Conservation (phyloP, 352 stramenopile species). For the Thalassiosira ordinaria region DNA sequence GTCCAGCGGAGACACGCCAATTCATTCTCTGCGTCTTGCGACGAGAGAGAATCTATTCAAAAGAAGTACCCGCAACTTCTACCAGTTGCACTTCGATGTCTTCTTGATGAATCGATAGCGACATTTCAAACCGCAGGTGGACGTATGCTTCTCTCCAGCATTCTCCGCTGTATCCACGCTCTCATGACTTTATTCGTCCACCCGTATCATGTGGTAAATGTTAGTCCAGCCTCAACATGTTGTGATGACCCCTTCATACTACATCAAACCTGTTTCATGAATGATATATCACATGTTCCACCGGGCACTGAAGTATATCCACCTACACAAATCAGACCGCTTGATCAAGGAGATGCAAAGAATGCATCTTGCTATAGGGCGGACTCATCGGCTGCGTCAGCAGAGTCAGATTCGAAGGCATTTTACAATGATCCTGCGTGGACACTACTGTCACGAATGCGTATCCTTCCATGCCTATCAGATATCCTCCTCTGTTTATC, state of each 20-base stretch:
- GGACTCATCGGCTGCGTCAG: conserved; percentile 74
- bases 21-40: conserved; percentile 22
- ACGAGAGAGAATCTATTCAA: conserved; percentile 36
- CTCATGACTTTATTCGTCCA: conserved; percentile 71
- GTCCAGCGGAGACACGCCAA: conserved; percentile 7
- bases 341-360: conserved; percentile 38
- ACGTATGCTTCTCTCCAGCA: conserved; percentile 62
- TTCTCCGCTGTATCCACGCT: conserved; percentile 66
- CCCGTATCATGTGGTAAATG: conserved; percentile 69
- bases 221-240: conserved; percentile 25
- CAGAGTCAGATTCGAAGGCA: conserved; percentile 71
- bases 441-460: conserved; percentile 84
- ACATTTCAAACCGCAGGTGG: conserved; percentile 49
- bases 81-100: conserved; percentile 79
- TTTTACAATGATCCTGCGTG: conserved; percentile 83
- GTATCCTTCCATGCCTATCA: conserved; percentile 78
- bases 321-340: conserved; percentile 57
- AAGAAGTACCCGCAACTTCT: conserved; percentile 68
- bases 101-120: conserved; percentile 74
- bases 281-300: conserved; percentile 75
- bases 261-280: conserved; percentile 72
- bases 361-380: conserved; percentile 70
- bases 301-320: conserved; percentile 56
- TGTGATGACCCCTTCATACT: conserved; percentile 44
- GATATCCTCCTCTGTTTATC: conserved; percentile 63